Conservation (phyloP, 257 asterid genomes). For the Ilex aquifolium region DNA sequence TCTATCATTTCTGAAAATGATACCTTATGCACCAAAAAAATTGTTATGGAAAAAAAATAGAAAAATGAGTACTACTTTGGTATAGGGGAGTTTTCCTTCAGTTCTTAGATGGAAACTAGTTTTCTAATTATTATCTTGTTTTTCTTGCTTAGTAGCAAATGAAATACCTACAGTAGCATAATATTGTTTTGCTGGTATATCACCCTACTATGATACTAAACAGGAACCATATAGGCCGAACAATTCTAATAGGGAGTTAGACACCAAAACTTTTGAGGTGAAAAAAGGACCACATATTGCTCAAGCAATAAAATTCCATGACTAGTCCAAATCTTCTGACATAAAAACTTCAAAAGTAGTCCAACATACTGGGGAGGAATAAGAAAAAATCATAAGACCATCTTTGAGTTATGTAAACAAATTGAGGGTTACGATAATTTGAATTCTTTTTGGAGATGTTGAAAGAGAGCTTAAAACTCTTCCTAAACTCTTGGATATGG, state of each 20-base stretch:
- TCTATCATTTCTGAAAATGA: too few relatives aligned
- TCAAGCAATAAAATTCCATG: not conserved
- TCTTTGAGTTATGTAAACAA: slow-evolving; percentile 4
- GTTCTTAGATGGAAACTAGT: too few relatives aligned
- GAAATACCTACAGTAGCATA: too few relatives aligned
- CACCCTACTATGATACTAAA: slow-evolving; percentile 2
- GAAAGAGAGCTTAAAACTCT: not conserved
- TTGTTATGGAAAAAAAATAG: too few relatives aligned
- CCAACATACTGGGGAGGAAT: slow-evolving; percentile 8
- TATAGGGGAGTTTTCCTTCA: too few relatives aligned
- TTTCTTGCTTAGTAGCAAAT: too few relatives aligned
- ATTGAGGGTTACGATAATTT: slow-evolving; percentile 6
- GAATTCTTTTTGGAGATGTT: slow-evolving; percentile 9
- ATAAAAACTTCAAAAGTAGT: slow-evolving; percentile 8
- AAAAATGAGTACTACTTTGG: too few relatives aligned
- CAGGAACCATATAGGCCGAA: slow-evolving; percentile 10
- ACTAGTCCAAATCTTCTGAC: not conserved
- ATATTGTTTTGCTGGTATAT: not conserved
- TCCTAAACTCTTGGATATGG: slow-evolving; percentile 6
- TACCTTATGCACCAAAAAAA: too few relatives aligned
- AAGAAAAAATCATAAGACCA: not conserved
- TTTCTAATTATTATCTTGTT: too few relatives aligned
- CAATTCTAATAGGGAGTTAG: not conserved
- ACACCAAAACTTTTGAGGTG: not conserved
- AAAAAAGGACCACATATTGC: not conserved